Percentiles rank a stretch among this genome's conserved stretches.
Evolutionary conservation across 2,329 filamentous ascomycete genomes (phyloP).

Genomic region (Epichloe hybrida): DNA sequence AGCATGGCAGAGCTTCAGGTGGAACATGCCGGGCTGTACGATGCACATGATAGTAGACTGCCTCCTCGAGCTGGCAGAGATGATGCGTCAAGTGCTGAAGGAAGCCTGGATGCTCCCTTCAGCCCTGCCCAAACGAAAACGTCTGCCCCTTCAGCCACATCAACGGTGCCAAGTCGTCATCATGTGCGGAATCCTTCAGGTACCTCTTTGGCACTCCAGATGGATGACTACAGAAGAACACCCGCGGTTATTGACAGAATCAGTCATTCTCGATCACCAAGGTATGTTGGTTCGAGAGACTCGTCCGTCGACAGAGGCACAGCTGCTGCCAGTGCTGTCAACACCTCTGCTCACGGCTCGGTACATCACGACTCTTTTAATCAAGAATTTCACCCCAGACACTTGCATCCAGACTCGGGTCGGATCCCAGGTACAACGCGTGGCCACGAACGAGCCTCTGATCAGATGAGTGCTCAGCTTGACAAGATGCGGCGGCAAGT

Average conservation of each 20-base stretch:
- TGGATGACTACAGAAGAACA: conserved; percentile 27
- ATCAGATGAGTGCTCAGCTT: conserved; percentile 45
- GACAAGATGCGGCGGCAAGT: conserved; percentile 74
- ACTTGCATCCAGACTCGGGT: conserved; percentile 30
- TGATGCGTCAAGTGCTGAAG: conserved; percentile 31
- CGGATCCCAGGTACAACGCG: conserved; percentile 43
- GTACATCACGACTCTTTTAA: conserved; percentile 44
- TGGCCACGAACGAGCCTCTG: conserved; percentile 40
- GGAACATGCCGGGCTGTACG: conserved; percentile 24
- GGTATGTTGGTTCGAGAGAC: conserved; percentile 35
- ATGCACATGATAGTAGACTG: conserved; percentile 22
- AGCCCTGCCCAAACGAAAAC: conserved; percentile 26
- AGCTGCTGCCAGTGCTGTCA: conserved; percentile 42
- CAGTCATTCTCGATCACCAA: conserved; percentile 30
- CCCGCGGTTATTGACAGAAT: conserved; percentile 44
- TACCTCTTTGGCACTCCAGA: conserved; percentile 22
- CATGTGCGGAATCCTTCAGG: conserved; percentile 20
- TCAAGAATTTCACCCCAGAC: conserved; percentile 30
- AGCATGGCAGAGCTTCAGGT: conserved; percentile 28
- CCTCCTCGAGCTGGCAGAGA: conserved; percentile 25
- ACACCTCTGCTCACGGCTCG: conserved; percentile 43
- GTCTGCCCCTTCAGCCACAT: conserved; percentile 15
- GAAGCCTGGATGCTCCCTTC: conserved; percentile 28
- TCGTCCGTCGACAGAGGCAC: conserved; percentile 45
- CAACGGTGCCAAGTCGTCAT: conserved; percentile 21